Conservation (phyloP, 495 filamentous ascomycete species). For the Talaromyces borbonicus region DNA sequence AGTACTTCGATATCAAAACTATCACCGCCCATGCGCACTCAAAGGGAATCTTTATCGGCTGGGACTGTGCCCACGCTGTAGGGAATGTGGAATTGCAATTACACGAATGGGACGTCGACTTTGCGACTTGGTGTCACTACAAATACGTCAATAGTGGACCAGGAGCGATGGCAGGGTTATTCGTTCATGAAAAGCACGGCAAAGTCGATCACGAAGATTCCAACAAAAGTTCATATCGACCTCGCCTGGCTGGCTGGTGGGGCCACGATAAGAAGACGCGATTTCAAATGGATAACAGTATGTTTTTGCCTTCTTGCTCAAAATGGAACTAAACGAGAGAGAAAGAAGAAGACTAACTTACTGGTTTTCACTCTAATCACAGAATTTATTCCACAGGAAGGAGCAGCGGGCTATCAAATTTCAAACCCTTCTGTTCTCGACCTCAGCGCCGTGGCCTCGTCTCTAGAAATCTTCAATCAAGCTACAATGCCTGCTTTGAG, state of each 20-base stretch:
- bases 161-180: conserved; percentile 75
- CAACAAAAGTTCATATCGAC: conserved; percentile 31
- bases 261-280: conserved; percentile 66
- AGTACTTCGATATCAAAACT: conserved; percentile 72
- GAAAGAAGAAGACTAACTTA: neutral
- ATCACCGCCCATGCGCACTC: conserved; percentile 77
- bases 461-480: conserved; percentile 66
- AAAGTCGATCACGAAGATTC: conserved; percentile 34
- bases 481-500: conserved; percentile 63
- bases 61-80: conserved; percentile 92
- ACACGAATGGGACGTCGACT: conserved; percentile 92
- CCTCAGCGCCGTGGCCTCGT: conserved; percentile 57
- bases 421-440: conserved; percentile 55
- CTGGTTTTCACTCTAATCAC: neutral
- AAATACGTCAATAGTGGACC: conserved; percentile 94
- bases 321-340: neutral
- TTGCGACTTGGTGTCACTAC: conserved; percentile 95
- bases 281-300: conserved; percentile 67
- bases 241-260: conserved; percentile 82
- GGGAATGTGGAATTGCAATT: conserved; percentile 80
- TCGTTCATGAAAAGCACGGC: conserved; percentile 73
- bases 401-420: conserved; percentile 53
- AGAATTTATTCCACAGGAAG: conserved; percentile 61
- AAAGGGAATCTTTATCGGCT: conserved; percentile 71
- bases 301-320: conserved; percentile 10